phyloP scores from a whole-genome alignment of 2,329 filamentous ascomycete species.

The Epichloe glyceriae region DNA sequence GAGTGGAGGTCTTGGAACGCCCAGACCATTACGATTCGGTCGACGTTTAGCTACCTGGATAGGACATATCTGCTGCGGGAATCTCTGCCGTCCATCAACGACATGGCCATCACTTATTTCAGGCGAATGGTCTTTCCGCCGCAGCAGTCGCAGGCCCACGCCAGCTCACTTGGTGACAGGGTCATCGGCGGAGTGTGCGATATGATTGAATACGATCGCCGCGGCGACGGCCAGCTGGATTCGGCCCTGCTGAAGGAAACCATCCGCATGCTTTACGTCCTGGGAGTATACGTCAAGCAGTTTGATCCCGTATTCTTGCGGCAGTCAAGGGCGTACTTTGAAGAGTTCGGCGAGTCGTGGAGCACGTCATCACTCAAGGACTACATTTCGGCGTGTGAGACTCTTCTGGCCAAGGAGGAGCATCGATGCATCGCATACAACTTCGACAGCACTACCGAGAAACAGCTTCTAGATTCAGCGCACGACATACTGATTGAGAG shows the following conservation, averaged over 20 bases:
- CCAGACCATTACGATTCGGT: constrained; percentile 61
- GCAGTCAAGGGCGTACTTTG: constrained; percentile 55
- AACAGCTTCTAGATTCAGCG: constrained; percentile 58
- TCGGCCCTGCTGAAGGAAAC: constrained; percentile 55
- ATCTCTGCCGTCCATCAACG: constrained; percentile 59
- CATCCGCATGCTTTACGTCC: constrained; percentile 72
- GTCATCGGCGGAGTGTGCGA: constrained; percentile 50
- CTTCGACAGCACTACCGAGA: constrained; percentile 71
- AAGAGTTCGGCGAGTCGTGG: constrained; percentile 54
- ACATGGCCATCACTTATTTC: constrained; percentile 69
- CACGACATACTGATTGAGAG: constrained; percentile 59
- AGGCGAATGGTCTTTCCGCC: constrained; percentile 40
- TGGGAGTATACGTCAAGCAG: constrained; percentile 63
- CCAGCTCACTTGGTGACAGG: constrained; percentile 15
- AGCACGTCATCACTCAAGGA: constrained; percentile 52
- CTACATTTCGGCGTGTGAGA: constrained; percentile 61
- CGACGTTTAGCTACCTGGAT: constrained; percentile 89
- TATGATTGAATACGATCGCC: constrained; percentile 61
- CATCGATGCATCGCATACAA: constrained; percentile 67
- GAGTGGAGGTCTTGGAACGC: constrained; percentile 69
- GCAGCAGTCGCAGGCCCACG: background rate
- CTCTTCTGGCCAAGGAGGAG: constrained; percentile 59
- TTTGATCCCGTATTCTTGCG: constrained; percentile 70
- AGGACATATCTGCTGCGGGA: constrained; percentile 73
- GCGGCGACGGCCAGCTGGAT: constrained; percentile 42